Conservation (phyloP, 2,329 filamentous ascomycete species). For the Thermoascus crustaceus region DNA sequence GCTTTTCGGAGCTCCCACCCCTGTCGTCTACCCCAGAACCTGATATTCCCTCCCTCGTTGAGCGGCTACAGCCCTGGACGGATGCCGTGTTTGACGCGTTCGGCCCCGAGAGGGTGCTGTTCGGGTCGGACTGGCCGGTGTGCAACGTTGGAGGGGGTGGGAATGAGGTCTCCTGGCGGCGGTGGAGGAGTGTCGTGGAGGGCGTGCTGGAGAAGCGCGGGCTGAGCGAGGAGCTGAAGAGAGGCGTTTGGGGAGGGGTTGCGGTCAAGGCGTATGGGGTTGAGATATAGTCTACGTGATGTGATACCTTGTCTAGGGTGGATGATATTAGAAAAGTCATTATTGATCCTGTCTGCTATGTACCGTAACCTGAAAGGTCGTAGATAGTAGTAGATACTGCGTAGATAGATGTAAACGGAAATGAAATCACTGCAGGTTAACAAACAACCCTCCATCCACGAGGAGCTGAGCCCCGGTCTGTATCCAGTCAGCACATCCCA, state of each 20-base stretch:
- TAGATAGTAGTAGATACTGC: background rate
- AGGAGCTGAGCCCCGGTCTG: conserved; percentile 70
- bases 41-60: conserved; percentile 36
- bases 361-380: background rate
- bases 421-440: conserved; percentile 63
- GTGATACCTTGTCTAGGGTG: background rate
- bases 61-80: conserved; percentile 61
- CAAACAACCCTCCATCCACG: conserved; percentile 83
- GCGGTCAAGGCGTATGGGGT: conserved; percentile 60
- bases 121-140: conserved; percentile 89
- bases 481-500: conserved; percentile 4
- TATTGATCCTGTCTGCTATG: no score
- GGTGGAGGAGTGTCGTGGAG: conserved; percentile 67
- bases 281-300: conserved; percentile 9
- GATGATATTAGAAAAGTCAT: no score
- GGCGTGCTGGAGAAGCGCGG: conserved; percentile 46
- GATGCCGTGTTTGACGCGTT: conserved; percentile 65
- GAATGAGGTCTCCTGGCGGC: conserved; percentile 57
- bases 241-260: conserved; percentile 63
- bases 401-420: background rate
- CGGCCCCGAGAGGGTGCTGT: conserved; percentile 67
- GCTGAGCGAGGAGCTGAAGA: conserved; percentile 54
- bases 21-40: conserved; percentile 17
- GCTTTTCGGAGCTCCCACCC: conserved; percentile 67
- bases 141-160: conserved; percentile 61